These are phyloP conservation scores for Litsea cubeba DNA, from an alignment of 164 flowering plant species.

Conservation along the genomic window DNA sequence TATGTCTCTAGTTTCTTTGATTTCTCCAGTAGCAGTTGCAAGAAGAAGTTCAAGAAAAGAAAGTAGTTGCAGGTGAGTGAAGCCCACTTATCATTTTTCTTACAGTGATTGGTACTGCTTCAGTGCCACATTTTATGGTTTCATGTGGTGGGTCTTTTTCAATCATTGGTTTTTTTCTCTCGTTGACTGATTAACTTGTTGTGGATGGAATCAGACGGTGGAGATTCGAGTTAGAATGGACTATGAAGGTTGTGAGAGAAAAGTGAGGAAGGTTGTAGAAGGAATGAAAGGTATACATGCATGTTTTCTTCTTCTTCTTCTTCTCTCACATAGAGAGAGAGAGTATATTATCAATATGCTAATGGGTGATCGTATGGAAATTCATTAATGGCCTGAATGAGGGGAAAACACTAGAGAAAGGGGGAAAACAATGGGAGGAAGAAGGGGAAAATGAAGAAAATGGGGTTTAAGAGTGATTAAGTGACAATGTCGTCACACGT, in stretches of 20 bases:
- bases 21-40: constrained; percentile 16
- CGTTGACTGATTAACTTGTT: neutral
- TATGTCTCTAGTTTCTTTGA: constrained; percentile 23
- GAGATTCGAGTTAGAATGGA: constrained; percentile 82
- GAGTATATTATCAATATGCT: neutral
- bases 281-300: constrained; percentile 56
- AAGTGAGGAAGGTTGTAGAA: constrained; percentile 55
- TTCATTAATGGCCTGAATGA: too few relatives aligned
- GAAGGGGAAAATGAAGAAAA: too few relatives aligned
- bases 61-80: constrained; percentile 33
- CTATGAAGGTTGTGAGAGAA: constrained; percentile 93
- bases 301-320: neutral
- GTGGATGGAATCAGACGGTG: constrained; percentile 53
- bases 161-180: neutral
- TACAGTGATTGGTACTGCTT: neutral
- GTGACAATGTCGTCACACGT: too few relatives aligned
- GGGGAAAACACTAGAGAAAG: too few relatives aligned
- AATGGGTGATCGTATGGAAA: neutral
- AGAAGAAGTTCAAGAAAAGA: constrained; percentile 23
- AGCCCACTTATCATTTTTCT: neutral
- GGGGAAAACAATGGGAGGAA: too few relatives aligned
- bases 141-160: neutral
- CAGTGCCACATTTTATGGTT: neutral
- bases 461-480: too few relatives aligned
- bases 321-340: neutral